Conservation (phyloP, 108 stramenopile genomes). For the Nannochloropsis salina region DNA sequence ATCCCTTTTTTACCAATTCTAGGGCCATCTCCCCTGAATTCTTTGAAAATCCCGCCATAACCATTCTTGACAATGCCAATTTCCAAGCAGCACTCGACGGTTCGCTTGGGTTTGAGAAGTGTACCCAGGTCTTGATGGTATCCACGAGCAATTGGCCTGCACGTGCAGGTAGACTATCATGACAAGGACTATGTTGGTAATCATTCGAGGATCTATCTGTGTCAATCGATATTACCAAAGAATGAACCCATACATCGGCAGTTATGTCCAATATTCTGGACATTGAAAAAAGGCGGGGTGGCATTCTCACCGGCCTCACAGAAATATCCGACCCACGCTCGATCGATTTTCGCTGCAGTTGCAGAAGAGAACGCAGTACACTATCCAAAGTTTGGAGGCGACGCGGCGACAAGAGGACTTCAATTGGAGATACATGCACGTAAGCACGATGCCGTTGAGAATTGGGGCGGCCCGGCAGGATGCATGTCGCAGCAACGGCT, state of each 20-base stretch:
- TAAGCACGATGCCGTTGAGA: neutral
- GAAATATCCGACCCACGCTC: neutral
- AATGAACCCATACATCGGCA: neutral
- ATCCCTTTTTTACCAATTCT: neutral
- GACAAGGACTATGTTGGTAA: neutral
- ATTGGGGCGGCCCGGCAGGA: neutral
- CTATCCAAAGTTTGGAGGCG: neutral
- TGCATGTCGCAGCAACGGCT: neutral
- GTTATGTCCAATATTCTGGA: neutral
- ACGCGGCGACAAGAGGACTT: neutral
- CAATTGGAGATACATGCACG: neutral
- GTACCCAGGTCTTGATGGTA: neutral
- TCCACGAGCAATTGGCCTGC: neutral
- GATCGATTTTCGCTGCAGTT: neutral
- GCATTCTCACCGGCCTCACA: neutral
- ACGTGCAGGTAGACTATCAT: neutral
- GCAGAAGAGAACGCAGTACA: neutral
- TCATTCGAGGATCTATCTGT: neutral
- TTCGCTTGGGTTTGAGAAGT: neutral
- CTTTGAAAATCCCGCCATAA: neutral
- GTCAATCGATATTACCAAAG: neutral
- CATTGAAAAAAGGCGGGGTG: neutral
- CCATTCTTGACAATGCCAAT: neutral
- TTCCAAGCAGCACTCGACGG: slow-evolving; percentile 7
- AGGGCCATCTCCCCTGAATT: neutral